Conservation (phyloP, 169 alveolate species). For the Miamiensis avidus region DNA sequence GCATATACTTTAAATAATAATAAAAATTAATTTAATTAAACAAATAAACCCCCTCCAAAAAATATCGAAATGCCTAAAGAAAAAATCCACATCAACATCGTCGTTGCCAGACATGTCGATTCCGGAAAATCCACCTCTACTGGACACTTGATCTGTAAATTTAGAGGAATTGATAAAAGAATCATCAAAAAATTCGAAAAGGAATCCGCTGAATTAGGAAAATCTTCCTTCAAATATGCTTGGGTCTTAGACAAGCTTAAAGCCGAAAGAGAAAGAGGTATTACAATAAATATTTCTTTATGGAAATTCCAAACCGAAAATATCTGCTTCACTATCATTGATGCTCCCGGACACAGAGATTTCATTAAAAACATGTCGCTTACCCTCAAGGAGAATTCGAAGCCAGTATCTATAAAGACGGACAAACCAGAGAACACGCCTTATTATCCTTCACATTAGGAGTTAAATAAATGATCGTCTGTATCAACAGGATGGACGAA, state of each 20-base stretch:
- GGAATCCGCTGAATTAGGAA: constrained; percentile 78
- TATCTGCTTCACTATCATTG: constrained; percentile 97
- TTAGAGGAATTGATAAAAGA: constrained; percentile 84
- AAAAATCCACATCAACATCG: constrained; percentile 76
- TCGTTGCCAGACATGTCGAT: constrained; percentile 86
- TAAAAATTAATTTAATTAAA: background rate
- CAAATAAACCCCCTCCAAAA: constrained; percentile 13
- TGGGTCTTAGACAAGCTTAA: constrained; percentile 98
- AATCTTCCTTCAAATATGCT: constrained; percentile 96
- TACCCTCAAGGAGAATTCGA: constrained; percentile 97
- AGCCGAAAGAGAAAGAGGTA: constrained; percentile 99
- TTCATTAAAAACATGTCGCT: constrained; percentile 98
- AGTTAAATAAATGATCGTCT: constrained; percentile 97
- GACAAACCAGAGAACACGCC: constrained; percentile 97
- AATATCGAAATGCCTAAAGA: constrained; percentile 65
- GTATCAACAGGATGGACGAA: constrained; percentile 98
- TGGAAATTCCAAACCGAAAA: constrained; percentile 98
- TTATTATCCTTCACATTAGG: constrained; percentile 97
- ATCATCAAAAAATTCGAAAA: constrained; percentile 81
- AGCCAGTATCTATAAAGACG: constrained; percentile 84
- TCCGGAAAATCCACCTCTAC: constrained; percentile 85
- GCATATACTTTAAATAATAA: too few species aligned
- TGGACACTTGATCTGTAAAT: constrained; percentile 81
- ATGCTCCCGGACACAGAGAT: constrained; percentile 99
- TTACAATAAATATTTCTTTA: constrained; percentile 97